A percentile compares a stretch with the other conserved stretches of the same genome.
Conservation (phyloP, 208 protist species). For the Spongospora subterranea region DNA sequence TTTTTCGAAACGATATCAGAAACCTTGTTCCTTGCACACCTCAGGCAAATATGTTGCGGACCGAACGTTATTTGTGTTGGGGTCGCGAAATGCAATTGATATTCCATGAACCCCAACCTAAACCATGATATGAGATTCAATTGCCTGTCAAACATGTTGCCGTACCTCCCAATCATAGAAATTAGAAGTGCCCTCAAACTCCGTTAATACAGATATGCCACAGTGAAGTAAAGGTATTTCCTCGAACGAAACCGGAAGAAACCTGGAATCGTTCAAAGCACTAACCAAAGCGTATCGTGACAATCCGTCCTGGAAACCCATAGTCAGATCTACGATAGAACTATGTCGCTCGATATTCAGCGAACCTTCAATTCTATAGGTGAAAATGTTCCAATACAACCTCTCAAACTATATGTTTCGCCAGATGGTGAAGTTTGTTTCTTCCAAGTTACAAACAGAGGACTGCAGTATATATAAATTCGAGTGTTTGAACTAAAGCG, state of each 20-base stretch:
- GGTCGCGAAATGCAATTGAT: conserved; percentile 46
- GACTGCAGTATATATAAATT: conserved; percentile 33
- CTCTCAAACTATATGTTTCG: conserved; percentile 3
- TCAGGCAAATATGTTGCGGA: conserved; percentile 60
- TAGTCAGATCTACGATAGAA: background rate
- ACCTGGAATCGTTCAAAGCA: conserved; percentile 52
- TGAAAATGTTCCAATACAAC: conserved; percentile 61
- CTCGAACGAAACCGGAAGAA: conserved; percentile 4
- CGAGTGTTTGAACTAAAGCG: background rate
- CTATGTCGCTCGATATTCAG: background rate
- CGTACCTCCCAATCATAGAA: conserved; percentile 54
- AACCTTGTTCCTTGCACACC: conserved; percentile 56
- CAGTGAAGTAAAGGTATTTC: conserved; percentile 41
- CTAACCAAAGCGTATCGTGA: conserved; percentile 1
- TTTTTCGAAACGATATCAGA: too few species aligned
- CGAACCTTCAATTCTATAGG: background rate
- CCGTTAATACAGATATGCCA: conserved; percentile 33
- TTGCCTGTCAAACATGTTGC: background rate
- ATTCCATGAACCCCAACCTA: conserved; percentile 48
- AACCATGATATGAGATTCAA: background rate
- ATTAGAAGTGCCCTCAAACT: conserved; percentile 39
- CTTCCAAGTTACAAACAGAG: conserved; percentile 63
- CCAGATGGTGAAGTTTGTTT: background rate
- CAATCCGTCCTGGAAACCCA: conserved; percentile 27
- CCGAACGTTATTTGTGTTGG: background rate